Evolutionary conservation across 148 eudicot species (phyloP).

Genomic region (Camellia japonica): DNA sequence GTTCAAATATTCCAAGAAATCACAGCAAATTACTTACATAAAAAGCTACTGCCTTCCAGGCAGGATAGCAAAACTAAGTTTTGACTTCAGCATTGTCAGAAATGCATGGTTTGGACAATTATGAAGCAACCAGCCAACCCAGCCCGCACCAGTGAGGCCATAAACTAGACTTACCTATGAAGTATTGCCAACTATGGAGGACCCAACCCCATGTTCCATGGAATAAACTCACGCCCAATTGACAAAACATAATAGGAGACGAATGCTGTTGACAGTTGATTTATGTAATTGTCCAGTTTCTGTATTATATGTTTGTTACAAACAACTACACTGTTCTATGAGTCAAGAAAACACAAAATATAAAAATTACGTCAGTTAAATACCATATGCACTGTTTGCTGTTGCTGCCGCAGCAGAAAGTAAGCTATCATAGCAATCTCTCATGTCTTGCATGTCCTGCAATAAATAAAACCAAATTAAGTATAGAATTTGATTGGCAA

Average conservation of each 20-base stretch:
- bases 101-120: background rate
- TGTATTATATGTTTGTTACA: background rate
- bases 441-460: conserved; percentile 92
- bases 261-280: background rate
- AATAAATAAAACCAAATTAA: conserved; percentile 12
- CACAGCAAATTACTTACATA: background rate
- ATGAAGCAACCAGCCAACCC: background rate
- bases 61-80: background rate
- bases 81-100: conserved; percentile 3
- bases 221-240: background rate
- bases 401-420: conserved; percentile 88
- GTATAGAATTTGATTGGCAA: background rate
- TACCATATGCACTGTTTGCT: conserved; percentile 86
- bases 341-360: background rate
- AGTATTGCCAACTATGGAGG: background rate
- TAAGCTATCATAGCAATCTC: conserved; percentile 88
- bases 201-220: background rate
- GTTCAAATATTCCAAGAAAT: background rate
- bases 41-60: background rate
- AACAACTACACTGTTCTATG: background rate
- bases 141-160: background rate
- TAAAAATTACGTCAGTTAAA: conserved; percentile 3
- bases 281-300: background rate
- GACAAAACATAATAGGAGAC: background rate
- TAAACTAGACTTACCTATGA: background rate